Conservation (phyloP, 108 stramenopile species). For the Seminavis robusta region DNA sequence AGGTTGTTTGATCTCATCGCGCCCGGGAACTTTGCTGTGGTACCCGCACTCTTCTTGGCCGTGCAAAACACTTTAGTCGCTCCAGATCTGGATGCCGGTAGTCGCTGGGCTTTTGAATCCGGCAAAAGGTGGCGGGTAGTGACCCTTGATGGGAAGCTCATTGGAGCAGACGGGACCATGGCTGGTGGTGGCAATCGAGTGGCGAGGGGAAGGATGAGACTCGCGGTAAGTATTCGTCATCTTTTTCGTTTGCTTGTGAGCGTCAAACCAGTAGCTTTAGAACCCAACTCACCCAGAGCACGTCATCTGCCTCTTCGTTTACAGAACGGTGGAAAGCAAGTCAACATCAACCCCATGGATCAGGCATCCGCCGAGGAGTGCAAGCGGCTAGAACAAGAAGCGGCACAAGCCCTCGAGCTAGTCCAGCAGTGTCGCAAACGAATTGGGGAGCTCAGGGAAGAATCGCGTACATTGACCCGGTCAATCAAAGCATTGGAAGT, state of each 20-base stretch:
- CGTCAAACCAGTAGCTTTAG: constrained; percentile 6
- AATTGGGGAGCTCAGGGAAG: constrained; percentile 57
- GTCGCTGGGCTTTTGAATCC: constrained; percentile 90
- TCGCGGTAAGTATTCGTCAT: constrained; percentile 52
- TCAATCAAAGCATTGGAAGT: constrained; percentile 61
- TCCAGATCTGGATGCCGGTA: constrained; percentile 89
- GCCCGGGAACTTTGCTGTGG: constrained; percentile 59
- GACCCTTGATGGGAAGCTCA: constrained; percentile 91
- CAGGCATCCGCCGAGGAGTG: constrained; percentile 43
- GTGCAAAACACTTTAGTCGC: constrained; percentile 97
- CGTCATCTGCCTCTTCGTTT: no score
- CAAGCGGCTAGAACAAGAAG: constrained; percentile 54
- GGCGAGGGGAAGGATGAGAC: constrained; percentile 80
- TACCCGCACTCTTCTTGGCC: constrained; percentile 90
- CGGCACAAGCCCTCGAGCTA: constrained; percentile 34
- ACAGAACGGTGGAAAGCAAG: constrained; percentile 50
- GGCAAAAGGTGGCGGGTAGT: constrained; percentile 93
- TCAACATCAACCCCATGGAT: constrained; percentile 23
- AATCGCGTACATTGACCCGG: constrained; percentile 61
- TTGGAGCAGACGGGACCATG: constrained; percentile 98
- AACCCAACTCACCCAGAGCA: no score
- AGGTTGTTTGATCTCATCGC: constrained; percentile 92
- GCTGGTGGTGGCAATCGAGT: constrained; percentile 92
- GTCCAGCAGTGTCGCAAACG: constrained; percentile 54
- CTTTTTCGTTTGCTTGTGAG: not conserved